These are phyloP conservation scores for Balakata baccata DNA, from an alignment of 345 rosid species.

Conservation along the genomic window DNA sequence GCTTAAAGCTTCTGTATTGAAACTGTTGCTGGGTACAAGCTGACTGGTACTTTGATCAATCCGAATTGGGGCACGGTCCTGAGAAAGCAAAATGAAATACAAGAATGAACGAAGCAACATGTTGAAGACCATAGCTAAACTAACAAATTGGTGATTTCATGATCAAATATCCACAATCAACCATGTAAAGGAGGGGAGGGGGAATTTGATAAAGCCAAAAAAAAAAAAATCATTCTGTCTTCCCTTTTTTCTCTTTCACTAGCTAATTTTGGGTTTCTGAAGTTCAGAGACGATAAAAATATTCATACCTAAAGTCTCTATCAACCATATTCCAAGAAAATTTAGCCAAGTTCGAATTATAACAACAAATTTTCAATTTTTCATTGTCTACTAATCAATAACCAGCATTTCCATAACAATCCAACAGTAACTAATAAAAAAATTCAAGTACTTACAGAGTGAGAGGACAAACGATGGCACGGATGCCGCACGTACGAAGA, in stretches of 20 bases:
- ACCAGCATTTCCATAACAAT: background rate
- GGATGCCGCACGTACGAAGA: constrained; percentile 45
- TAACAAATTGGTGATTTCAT: background rate
- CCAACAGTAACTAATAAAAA: background rate
- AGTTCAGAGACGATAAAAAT: too few relatives aligned
- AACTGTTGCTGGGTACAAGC: constrained; percentile 35
- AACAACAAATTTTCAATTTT: too few relatives aligned
- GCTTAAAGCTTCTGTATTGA: constrained; percentile 35
- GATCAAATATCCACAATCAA: background rate
- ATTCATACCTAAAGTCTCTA: too few relatives aligned
- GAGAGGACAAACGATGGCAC: constrained; percentile 31
- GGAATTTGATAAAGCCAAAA: too few relatives aligned
- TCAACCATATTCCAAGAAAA: too few relatives aligned
- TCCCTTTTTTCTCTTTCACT: too few relatives aligned
- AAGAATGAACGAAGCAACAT: background rate
- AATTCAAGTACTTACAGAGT: constrained; percentile 27
- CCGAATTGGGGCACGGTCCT: constrained; percentile 51
- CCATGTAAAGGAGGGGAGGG: too few relatives aligned
- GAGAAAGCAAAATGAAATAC: constrained; percentile 16
- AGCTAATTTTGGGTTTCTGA: too few relatives aligned
- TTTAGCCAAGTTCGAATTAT: too few relatives aligned
- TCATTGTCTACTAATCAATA: too few relatives aligned
- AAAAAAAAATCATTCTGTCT: too few relatives aligned
- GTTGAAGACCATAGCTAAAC: background rate
- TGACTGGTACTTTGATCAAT: constrained; percentile 43